These are phyloP conservation scores for Petasospora fabianii DNA, from an alignment of 1,139 yeast species.

Conservation along the genomic window DNA sequence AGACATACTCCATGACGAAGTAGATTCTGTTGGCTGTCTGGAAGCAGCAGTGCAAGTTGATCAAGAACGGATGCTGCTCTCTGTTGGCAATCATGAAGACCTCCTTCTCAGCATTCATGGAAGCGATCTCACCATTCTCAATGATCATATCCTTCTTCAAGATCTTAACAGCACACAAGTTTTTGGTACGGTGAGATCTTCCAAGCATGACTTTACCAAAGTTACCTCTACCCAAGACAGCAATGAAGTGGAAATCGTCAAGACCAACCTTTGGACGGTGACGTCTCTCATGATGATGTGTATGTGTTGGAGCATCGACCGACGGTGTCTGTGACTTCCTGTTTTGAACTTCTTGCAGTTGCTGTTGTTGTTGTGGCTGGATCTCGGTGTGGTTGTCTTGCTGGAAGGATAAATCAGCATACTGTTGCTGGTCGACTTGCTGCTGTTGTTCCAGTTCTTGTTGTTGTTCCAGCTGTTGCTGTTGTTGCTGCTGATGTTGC, in stretches of 20 bases:
- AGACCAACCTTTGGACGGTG: constrained; percentile 75
- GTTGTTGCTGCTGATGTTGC: constrained; percentile 17
- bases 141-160: constrained; percentile 92
- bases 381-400: constrained; percentile 11
- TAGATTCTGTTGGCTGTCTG: constrained; percentile 96
- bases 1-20: constrained; percentile 96
- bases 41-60: constrained; percentile 90
- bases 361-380: constrained; percentile 2
- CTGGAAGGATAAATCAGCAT: constrained; percentile 24
- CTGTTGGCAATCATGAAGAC: constrained; percentile 88
- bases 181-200: constrained; percentile 70
- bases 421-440: constrained; percentile 18
- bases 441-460: constrained; percentile 20
- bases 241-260: constrained; percentile 90
- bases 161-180: constrained; percentile 90
- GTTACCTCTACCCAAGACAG: constrained; percentile 95
- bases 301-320: constrained; percentile 1
- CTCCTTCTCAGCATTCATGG: constrained; percentile 89
- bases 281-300: constrained; percentile 28
- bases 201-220: constrained; percentile 98
- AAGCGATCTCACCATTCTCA: constrained; percentile 93
- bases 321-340: constrained; percentile 8
- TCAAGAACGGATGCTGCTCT: constrained; percentile 87
- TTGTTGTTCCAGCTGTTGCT: constrained; percentile 15
- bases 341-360: not conserved